These are phyloP conservation scores for Solanum etuberosum DNA, from an alignment of 257 asterid genomes.

Conservation along the genomic window DNA sequence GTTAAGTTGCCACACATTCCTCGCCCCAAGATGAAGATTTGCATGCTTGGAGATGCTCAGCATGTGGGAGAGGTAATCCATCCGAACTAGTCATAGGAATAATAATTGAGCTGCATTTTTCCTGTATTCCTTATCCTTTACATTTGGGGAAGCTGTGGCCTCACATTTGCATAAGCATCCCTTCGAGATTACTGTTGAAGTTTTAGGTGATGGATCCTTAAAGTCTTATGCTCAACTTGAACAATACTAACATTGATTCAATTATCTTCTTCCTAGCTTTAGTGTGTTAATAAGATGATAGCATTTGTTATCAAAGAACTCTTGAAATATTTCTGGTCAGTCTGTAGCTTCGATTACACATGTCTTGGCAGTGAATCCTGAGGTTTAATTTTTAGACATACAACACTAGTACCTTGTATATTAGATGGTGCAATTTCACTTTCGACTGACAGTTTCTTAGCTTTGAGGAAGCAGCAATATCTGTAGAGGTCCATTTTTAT, in stretches of 20 bases:
- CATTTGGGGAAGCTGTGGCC: not conserved
- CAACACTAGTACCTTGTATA: not conserved
- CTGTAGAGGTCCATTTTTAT: not conserved
- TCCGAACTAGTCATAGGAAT: not conserved
- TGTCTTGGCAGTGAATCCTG: too few species aligned
- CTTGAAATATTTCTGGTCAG: not conserved
- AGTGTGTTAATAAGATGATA: not conserved
- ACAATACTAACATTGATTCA: not conserved
- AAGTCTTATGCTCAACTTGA: not conserved
- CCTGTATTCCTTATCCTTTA: too few species aligned
- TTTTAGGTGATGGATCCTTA: not conserved
- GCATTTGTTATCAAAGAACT: not conserved
- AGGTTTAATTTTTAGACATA: not conserved
- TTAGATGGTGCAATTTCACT: not conserved
- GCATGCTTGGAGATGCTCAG: slow-evolving; percentile 2
- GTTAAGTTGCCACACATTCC: slow-evolving; percentile 4
- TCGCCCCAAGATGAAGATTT: not conserved
- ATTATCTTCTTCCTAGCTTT: not conserved
- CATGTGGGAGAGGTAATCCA: not conserved
- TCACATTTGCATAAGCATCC: not conserved
- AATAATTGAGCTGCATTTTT: not conserved
- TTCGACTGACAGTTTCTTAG: not conserved
- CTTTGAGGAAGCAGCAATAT: not conserved
- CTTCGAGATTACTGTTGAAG: not conserved
- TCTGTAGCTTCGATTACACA: not conserved